Conservation (phyloP, 192 early-diverging fungal genomes). For the Chytriomyces confervae region DNA sequence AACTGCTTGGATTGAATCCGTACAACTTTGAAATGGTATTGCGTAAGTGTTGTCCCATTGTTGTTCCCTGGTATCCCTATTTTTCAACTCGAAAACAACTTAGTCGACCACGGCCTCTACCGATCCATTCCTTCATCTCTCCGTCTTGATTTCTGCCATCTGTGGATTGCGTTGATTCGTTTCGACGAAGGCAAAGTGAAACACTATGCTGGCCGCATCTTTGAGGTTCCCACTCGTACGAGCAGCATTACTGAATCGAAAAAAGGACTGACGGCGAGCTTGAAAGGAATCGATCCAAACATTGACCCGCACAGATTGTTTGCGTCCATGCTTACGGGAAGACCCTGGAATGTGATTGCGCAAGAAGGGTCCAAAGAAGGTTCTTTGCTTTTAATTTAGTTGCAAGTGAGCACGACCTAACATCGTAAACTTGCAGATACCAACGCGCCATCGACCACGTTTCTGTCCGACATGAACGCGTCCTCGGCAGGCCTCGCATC, state of each 20-base stretch:
- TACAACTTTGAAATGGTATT: constrained; percentile 88
- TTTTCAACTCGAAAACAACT: background rate
- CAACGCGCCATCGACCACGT: background rate
- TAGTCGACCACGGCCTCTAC: constrained; percentile 85
- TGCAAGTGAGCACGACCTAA: background rate
- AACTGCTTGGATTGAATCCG: constrained; percentile 22
- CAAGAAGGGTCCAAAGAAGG: constrained; percentile 13
- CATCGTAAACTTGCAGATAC: background rate
- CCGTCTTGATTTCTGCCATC: constrained; percentile 82
- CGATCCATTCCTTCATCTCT: constrained; percentile 72
- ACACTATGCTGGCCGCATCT: constrained; percentile 66
- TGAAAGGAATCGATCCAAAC: constrained; percentile 4
- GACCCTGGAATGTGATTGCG: constrained; percentile 76
- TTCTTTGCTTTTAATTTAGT: background rate
- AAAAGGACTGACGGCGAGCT: too few species aligned
- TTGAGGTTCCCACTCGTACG: constrained; percentile 26
- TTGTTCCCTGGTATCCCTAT: background rate
- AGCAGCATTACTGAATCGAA: background rate
- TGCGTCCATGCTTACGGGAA: constrained; percentile 86
- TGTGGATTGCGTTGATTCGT: constrained; percentile 84
- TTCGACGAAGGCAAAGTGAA: constrained; percentile 78
- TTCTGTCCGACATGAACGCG: background rate
- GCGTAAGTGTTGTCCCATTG: background rate
- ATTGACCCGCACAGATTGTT: constrained; percentile 86
- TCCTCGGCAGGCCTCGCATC: constrained; percentile 43